Evolutionary conservation across 192 early-diverging fungal species (phyloP).

Genomic region (Endogone sp.): DNA sequence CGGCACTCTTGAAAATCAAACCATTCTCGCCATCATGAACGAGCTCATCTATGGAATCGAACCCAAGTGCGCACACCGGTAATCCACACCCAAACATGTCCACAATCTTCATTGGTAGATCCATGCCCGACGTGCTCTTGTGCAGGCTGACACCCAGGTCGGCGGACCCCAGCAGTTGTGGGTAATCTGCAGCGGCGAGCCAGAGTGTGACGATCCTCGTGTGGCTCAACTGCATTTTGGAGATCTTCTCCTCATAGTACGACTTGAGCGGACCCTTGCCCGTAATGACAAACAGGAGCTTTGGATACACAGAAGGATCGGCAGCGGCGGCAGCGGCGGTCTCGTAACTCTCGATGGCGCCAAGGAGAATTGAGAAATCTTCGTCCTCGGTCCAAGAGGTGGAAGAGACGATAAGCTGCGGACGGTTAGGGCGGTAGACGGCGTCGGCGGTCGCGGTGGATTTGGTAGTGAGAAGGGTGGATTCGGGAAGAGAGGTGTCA

Average conservation of each 20-base stretch:
- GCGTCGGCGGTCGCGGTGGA: slow-evolving; percentile 8
- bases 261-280: slow-evolving; percentile 84
- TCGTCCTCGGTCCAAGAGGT: slow-evolving; percentile 98
- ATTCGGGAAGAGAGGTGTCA: slow-evolving; percentile 15
- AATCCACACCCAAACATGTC: slow-evolving; percentile 98
- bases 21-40: slow-evolving; percentile 62
- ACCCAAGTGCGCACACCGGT: slow-evolving; percentile 77
- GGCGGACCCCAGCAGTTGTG: slow-evolving; percentile 78
- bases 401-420: slow-evolving; percentile 78
- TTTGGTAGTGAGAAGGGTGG: slow-evolving; percentile 44
- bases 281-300: slow-evolving; percentile 82
- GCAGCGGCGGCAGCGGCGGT: slow-evolving; percentile 14
- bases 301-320: slow-evolving; percentile 33
- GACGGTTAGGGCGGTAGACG: slow-evolving; percentile 53
- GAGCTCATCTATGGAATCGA: slow-evolving; percentile 63
- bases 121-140: slow-evolving; percentile 91
- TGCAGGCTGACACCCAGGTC: slow-evolving; percentile 94
- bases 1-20: slow-evolving; percentile 53
- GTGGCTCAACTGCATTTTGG: slow-evolving; percentile 37
- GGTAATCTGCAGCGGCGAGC: slow-evolving; percentile 81
- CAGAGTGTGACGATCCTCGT: slow-evolving; percentile 76
- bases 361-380: slow-evolving; percentile 82
- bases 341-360: slow-evolving; percentile 61
- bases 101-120: slow-evolving; percentile 98
- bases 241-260: slow-evolving; percentile 64